phyloP scores from a whole-genome alignment of 2,329 filamentous ascomycete species.

The Neoarthrinium moseri region DNA sequence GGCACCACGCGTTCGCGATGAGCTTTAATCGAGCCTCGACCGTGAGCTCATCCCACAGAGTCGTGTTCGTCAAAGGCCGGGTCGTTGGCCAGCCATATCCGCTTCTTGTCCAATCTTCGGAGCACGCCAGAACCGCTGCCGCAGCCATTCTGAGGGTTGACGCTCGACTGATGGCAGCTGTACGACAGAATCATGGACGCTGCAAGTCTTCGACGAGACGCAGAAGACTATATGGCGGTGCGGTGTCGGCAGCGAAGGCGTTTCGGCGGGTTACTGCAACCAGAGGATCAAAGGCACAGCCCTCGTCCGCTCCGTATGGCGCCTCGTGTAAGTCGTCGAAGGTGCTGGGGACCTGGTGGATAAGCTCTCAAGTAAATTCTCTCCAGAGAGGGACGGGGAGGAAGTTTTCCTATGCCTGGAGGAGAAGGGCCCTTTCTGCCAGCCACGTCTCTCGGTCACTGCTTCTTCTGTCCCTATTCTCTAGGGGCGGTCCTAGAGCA shows the following conservation, averaged over 20 bases:
- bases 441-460: neutral
- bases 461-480: neutral
- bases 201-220: conserved; percentile 24
- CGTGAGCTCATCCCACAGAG: conserved; percentile 34
- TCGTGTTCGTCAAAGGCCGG: conserved; percentile 28
- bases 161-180: conserved; percentile 39
- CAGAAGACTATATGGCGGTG: conserved; percentile 11
- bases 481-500: neutral
- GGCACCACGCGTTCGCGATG: conserved; percentile 41
- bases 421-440: no score
- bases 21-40: conserved; percentile 33
- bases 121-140: conserved; percentile 44
- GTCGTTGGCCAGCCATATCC: conserved; percentile 34
- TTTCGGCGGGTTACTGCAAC: neutral
- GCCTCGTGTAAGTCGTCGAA: neutral
- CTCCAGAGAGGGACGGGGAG: neutral
- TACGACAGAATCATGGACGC: conserved; percentile 54
- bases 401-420: no score
- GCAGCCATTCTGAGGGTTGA: conserved; percentile 54
- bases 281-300: neutral
- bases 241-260: neutral
- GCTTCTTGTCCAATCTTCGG: conserved; percentile 40
- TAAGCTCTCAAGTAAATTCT: neutral
- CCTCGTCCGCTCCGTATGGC: neutral
- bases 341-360: no score